Conservation (phyloP, 139 green algal species). For the Chlamydomonas applanata region DNA sequence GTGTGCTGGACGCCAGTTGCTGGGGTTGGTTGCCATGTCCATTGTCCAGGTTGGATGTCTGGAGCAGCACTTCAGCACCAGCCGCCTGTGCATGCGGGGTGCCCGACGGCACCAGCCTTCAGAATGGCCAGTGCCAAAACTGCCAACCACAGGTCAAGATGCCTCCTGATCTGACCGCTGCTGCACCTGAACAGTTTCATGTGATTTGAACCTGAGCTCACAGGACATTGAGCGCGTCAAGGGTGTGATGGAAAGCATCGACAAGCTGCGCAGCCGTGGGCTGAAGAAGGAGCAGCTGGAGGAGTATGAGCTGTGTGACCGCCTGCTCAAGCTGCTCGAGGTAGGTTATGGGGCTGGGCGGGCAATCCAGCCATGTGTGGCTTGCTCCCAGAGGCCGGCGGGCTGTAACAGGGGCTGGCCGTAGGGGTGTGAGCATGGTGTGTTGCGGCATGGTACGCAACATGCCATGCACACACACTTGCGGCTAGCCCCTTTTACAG, state of each 20-base stretch:
- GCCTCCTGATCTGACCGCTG: too few relatives aligned
- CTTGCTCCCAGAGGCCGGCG: too few relatives aligned
- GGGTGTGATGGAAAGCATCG: conserved; percentile 46
- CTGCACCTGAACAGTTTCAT: conserved; percentile 5
- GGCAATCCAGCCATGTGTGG: background rate
- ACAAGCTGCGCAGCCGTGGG: conserved; percentile 47
- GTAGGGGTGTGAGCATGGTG: too few relatives aligned
- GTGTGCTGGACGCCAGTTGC: too few relatives aligned
- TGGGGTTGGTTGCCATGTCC: too few relatives aligned
- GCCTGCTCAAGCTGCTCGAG: conserved; percentile 22
- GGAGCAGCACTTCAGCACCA: too few relatives aligned
- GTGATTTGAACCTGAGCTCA: background rate
- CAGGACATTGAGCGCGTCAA: conserved; percentile 53
- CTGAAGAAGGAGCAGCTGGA: conserved; percentile 89
- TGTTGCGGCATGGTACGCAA: background rate
- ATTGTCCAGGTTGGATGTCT: too few relatives aligned
- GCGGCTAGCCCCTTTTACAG: background rate
- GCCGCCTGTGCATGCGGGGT: too few relatives aligned
- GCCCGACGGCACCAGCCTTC: too few relatives aligned
- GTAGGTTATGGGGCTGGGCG: conserved; percentile 31
- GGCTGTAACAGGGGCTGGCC: too few relatives aligned
- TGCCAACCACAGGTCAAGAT: too few relatives aligned
- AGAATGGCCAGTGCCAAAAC: too few relatives aligned
- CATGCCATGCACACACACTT: background rate
- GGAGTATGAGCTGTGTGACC: conserved; percentile 41